A percentile compares a stretch with the other conserved stretches of the same genome.
Conservation (phyloP, 1,284 basidiomycete species). For the Fomitopsis betulina region DNA sequence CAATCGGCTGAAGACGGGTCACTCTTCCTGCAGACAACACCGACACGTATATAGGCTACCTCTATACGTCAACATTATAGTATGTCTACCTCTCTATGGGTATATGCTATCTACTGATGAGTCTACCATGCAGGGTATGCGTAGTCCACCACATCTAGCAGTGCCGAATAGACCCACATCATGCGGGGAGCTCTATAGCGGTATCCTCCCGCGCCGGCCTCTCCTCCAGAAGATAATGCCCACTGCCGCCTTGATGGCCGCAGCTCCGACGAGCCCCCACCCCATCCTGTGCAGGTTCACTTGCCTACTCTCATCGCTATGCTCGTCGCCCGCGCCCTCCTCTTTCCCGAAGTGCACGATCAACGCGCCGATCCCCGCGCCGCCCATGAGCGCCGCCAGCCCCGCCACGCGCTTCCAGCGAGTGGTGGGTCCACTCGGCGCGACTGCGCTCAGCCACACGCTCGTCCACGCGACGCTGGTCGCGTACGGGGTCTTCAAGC, state of each 20-base stretch:
- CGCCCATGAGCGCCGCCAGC: conserved; percentile 3
- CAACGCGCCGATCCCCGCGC: conserved; percentile 1
- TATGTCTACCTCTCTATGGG: no score
- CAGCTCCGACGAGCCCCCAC: conserved; percentile 1
- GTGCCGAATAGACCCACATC: not conserved
- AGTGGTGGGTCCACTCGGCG: not conserved
- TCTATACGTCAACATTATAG: no score
- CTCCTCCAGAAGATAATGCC: conserved; percentile 6
- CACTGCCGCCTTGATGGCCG: not conserved
- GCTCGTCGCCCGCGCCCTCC: not conserved
- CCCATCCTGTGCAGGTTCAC: not conserved
- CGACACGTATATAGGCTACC: no score
- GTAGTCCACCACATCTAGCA: not conserved
- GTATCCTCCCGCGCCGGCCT: not conserved
- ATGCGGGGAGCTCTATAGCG: not conserved
- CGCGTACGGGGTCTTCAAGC: conserved; percentile 6
- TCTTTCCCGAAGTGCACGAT: conserved; percentile 1
- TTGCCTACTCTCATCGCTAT: not conserved
- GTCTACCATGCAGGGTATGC: not conserved
- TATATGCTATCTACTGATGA: no score
- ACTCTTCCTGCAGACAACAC: not conserved
- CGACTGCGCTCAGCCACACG: conserved; percentile 8
- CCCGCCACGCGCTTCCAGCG: conserved; percentile 3
- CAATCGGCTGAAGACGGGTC: not conserved
- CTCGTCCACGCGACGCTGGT: conserved; percentile 9